Conservation (phyloP, 306 rosid genomes). For the Oemleria cerasiformis region DNA sequence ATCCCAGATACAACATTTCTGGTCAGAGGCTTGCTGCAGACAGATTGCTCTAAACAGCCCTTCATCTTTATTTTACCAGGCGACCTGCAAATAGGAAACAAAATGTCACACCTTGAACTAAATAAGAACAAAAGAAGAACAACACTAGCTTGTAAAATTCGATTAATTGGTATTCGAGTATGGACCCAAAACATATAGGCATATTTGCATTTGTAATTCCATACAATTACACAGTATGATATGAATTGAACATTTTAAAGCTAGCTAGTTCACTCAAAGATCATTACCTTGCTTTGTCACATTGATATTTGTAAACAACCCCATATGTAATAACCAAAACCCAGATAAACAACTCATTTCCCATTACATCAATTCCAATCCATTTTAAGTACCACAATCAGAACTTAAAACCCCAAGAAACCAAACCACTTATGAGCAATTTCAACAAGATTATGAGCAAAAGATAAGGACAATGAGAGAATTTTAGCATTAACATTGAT, state of each 20-base stretch:
- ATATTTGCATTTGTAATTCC: not conserved
- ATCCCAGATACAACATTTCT: conserved; percentile 59
- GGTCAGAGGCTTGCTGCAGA: conserved; percentile 45
- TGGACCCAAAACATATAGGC: not conserved
- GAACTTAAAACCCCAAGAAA: conserved; percentile 5
- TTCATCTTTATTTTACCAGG: conserved; percentile 46
- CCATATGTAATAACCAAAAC: not conserved
- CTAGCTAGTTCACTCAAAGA: not conserved
- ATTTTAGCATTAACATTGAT: not conserved
- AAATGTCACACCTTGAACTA: conserved; percentile 18
- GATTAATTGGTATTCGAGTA: not conserved
- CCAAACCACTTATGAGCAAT: conserved; percentile 3
- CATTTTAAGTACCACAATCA: conserved; percentile 1
- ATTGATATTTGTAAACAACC: not conserved
- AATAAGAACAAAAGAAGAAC: not conserved
- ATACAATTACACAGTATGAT: not conserved
- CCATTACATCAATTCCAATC: not conserved
- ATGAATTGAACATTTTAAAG: not conserved
- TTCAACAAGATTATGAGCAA: not conserved
- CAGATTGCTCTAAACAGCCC: conserved; percentile 44
- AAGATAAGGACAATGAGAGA: not conserved
- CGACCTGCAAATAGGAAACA: conserved; percentile 42
- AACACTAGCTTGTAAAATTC: not conserved
- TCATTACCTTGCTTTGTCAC: not conserved
- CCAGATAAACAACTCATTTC: not conserved